phyloP scores from a whole-genome alignment of 805 yeast species.

The Blastobotrys muscicola region DNA sequence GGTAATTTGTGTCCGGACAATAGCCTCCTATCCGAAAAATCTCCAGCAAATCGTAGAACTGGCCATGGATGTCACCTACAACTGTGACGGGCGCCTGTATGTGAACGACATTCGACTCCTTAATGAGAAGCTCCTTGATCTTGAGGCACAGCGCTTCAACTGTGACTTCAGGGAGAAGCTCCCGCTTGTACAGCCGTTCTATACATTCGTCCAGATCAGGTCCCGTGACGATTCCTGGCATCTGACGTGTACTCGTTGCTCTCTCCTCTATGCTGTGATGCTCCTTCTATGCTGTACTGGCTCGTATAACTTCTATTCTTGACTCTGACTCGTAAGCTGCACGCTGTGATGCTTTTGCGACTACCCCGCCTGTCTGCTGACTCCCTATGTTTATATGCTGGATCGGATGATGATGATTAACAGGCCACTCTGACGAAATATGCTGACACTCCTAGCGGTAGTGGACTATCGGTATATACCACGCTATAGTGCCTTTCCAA shows the following conservation, averaged over 20 bases:
- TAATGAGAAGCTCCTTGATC: conserved; percentile 68
- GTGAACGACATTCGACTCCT: conserved; percentile 81
- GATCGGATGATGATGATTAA: no score
- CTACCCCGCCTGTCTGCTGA: no score
- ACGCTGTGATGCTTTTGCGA: no score
- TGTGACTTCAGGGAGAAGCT: conserved; percentile 61
- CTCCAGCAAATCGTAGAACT: conserved; percentile 86
- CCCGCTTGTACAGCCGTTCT: conserved; percentile 53
- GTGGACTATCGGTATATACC: no score
- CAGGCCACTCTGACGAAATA: no score
- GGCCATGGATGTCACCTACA: conserved; percentile 97
- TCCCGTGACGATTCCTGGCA: conserved; percentile 16
- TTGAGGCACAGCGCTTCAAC: conserved; percentile 67
- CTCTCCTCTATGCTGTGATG: not conserved
- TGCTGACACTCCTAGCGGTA: no score
- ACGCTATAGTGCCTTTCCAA: no score
- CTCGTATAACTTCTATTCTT: no score
- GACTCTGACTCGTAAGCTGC: no score
- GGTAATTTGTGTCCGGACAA: conserved; percentile 86
- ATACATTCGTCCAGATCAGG: conserved; percentile 60
- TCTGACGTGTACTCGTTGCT: not conserved
- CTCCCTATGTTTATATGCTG: no score
- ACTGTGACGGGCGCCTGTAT: conserved; percentile 82
- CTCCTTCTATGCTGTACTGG: no score
- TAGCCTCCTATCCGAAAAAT: conserved; percentile 89